phyloP scores from a whole-genome alignment of 2,329 filamentous ascomycete genomes.

The Arthrobotrys musiformis region DNA sequence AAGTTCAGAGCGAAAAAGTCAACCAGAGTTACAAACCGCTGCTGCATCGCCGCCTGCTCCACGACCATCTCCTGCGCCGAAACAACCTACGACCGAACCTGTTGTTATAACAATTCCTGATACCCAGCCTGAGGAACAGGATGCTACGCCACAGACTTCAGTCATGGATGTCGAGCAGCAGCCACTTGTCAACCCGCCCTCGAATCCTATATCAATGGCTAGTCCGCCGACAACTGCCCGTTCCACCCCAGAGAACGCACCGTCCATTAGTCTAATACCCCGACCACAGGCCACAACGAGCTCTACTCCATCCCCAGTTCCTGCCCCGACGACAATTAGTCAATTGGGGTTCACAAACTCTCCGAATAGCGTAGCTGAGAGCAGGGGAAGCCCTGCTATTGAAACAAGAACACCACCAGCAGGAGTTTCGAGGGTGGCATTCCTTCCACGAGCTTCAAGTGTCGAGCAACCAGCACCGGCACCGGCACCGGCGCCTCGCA shows the following conservation, averaged over 20 bases:
- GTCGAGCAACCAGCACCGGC: not conserved
- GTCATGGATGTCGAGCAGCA: not conserved
- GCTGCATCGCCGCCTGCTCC: not conserved
- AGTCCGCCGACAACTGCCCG: slow-evolving; percentile 2
- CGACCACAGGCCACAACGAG: not conserved
- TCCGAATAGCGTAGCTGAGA: not conserved
- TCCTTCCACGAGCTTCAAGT: not conserved
- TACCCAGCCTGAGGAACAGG: slow-evolving; percentile 33
- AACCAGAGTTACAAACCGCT: not conserved
- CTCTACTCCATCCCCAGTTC: not conserved
- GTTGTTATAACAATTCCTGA: slow-evolving; percentile 51
- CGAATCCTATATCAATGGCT: slow-evolving; percentile 4
- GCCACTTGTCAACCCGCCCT: not conserved
- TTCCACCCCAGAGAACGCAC: slow-evolving; percentile 1
- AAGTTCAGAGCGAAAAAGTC: not conserved
- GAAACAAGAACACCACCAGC: not conserved
- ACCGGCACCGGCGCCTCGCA: no score
- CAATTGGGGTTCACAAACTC: not conserved
- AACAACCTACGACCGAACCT: slow-evolving; percentile 2
- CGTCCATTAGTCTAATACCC: not conserved
- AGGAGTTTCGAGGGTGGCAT: not conserved
- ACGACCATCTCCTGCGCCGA: not conserved
- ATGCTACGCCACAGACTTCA: not conserved
- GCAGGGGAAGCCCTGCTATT: slow-evolving; percentile 7
- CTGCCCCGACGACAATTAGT: not conserved